Evolutionary conservation across 306 rosid genomes (phyloP).

Genomic region (Casuarina cunninghamiana): DNA sequence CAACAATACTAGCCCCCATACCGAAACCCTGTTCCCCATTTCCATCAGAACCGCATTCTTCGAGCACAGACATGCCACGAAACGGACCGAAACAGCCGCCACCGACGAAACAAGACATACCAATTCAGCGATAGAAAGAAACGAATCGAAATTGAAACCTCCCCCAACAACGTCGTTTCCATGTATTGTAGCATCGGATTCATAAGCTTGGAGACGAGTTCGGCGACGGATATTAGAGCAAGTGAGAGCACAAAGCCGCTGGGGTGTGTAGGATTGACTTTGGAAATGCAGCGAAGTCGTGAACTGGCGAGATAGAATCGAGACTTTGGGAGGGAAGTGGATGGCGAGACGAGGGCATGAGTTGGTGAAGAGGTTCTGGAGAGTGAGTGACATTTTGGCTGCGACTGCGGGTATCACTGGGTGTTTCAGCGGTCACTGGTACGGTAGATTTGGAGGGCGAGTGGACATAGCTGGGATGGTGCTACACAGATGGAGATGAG

Average conservation of each 20-base stretch:
- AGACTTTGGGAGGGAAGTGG: constrained; percentile 34
- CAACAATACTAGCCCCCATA: constrained; percentile 42
- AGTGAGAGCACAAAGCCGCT: constrained; percentile 14
- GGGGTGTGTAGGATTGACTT: constrained; percentile 25
- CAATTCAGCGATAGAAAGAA: constrained; percentile 57
- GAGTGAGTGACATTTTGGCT: constrained; percentile 56
- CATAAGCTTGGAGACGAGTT: constrained; percentile 24
- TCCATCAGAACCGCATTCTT: constrained; percentile 42
- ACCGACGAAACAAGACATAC: constrained; percentile 57
- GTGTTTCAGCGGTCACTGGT: not conserved
- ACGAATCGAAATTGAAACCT: constrained; percentile 46
- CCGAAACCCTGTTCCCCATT: constrained; percentile 36
- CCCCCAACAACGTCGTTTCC: constrained; percentile 13
- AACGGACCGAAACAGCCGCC: constrained; percentile 36
- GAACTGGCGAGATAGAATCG: constrained; percentile 25
- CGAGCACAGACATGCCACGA: constrained; percentile 34
- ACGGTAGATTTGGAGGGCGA: not conserved
- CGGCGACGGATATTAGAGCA: constrained; percentile 26
- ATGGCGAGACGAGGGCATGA: constrained; percentile 42
- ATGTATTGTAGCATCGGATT: constrained; percentile 26
- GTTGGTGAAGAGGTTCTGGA: constrained; percentile 25
- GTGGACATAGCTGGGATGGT: constrained; percentile 8
- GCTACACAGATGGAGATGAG: not conserved
- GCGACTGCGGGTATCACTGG: not conserved
- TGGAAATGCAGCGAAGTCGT: constrained; percentile 19